Evolutionary conservation across 306 rosid species (phyloP), one percentile per base, ranked within the genome.

Genomic region (Parietaria judaica): DNA sequence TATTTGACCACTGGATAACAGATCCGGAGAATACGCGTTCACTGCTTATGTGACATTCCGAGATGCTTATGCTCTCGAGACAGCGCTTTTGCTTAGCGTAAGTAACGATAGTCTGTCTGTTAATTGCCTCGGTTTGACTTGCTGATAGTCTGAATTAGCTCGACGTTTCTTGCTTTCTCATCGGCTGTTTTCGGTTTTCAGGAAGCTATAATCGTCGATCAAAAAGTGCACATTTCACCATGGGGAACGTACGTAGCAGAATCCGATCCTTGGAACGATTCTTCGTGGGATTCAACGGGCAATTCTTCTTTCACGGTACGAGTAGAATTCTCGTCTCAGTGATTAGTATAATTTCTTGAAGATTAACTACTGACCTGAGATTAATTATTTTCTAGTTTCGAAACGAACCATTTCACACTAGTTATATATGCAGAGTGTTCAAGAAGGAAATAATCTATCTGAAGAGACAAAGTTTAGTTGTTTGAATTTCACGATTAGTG

Each of bases 21-120:
- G 99, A 71, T 79, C 80, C 7, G 86, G 72, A 35, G 95, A 79
- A 54, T 47, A 73, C 74, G 82, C 77, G 0, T 76, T 77, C 66
- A 75, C 81, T 56, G 95, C 96, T 68, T 92, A 86, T 65, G 96
- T 92, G 79, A 88, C 94, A 63, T 92, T 88, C 75, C 77, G 55
- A 63, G 99, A 92, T 74, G 83, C 84, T 48, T 88, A 82, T 86
- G 90, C 96, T 70, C 65, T 86, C 69, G 95, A 82, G 81, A 92
- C 99, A 66, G 95, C 99, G 61, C 67, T 83, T 36, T 58, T 92
- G 76, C 87, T 92, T 54, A 84, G 72, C 72, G 99, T 92, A 80
- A 80, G 94, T 62, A 38, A 64, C n/a, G 37, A 15, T 67, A 16
- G 7, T 14, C 17, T 51, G 17, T 51, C 1, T 23, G 31, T 23